Evolutionary conservation across 805 yeast species (phyloP).

Genomic region (Candida silvicultrix): DNA sequence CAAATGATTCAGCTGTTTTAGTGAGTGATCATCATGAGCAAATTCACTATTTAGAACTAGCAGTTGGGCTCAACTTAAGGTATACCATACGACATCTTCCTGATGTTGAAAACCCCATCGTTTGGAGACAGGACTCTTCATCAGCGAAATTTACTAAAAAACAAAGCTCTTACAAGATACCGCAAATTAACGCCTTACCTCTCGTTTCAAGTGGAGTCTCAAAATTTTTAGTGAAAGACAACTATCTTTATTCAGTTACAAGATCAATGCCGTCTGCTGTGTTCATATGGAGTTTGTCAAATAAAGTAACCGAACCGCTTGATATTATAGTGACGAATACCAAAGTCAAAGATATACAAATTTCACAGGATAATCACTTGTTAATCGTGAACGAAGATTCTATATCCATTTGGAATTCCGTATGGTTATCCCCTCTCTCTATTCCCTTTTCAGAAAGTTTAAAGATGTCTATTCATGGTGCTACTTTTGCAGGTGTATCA

Average conservation of each 20-base stretch:
- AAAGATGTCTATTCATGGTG: conserved; percentile 3
- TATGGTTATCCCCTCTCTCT: not conserved
- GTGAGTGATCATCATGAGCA: conserved; percentile 13
- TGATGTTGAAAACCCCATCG: not conserved
- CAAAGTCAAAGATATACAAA: conserved; percentile 4
- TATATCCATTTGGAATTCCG: conserved; percentile 5
- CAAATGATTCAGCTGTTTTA: conserved; percentile 8
- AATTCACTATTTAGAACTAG: conserved; percentile 2
- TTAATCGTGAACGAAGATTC: conserved; percentile 7
- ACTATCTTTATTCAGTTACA: conserved; percentile 1
- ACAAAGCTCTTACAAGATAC: conserved; percentile 1
- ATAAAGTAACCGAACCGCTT: not conserved
- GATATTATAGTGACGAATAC: conserved; percentile 7
- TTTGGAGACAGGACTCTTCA: conserved; percentile 10
- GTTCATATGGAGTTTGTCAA: conserved; percentile 8
- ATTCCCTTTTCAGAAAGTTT: not conserved
- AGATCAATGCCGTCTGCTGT: conserved; percentile 12
- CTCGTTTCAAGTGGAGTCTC: conserved; percentile 4
- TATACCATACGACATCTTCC: conserved; percentile 1
- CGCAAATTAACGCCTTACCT: conserved; percentile 3
- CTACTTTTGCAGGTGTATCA: conserved; percentile 3
- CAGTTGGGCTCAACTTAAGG: conserved; percentile 4
- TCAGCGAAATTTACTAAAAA: conserved; percentile 3
- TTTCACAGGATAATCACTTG: not conserved
- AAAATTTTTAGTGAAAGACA: not conserved